These are phyloP conservation scores for Lachancea kluyveri DNA, from an alignment of 805 yeast genomes.

Conservation along the genomic window DNA sequence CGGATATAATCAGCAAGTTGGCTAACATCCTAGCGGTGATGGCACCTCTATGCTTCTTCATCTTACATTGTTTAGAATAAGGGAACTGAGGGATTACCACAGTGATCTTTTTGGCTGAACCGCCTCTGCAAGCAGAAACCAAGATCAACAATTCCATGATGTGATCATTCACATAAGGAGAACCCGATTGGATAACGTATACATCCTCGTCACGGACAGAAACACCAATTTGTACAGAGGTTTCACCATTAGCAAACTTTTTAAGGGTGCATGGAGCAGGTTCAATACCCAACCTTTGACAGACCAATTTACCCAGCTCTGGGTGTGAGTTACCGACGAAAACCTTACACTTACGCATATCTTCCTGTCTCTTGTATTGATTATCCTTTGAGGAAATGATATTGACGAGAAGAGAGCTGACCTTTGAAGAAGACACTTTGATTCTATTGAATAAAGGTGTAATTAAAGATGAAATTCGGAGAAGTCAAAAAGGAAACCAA, in stretches of 20 bases:
- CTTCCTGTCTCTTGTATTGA: slow-evolving; percentile 1
- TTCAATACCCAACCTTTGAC: slow-evolving; percentile 84
- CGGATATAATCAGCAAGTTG: slow-evolving; percentile 91
- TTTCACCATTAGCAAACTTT: slow-evolving; percentile 96
- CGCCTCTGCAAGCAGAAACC: slow-evolving; percentile 94
- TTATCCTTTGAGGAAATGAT: neutral
- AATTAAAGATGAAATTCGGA: too few species aligned
- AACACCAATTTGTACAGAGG: slow-evolving; percentile 90
- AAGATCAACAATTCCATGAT: slow-evolving; percentile 93
- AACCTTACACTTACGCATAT: slow-evolving; percentile 94
- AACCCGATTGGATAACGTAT: slow-evolving; percentile 85
- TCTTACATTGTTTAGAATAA: slow-evolving; percentile 92
- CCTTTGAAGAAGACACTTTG: too few species aligned
- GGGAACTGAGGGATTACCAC: slow-evolving; percentile 98
- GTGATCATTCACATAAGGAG: slow-evolving; percentile 83
- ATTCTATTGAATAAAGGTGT: too few species aligned
- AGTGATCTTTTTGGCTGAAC: slow-evolving; percentile 93
- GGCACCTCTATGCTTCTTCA: slow-evolving; percentile 99
- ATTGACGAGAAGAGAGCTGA: neutral
- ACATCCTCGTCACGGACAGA: slow-evolving; percentile 97
- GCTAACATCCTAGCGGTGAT: slow-evolving; percentile 98
- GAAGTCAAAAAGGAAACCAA: too few species aligned
- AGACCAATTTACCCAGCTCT: slow-evolving; percentile 82
- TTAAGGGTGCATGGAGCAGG: slow-evolving; percentile 89
- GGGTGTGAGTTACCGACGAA: slow-evolving; percentile 97